Conservation (phyloP, 2,329 filamentous ascomycete genomes). For the Parascedosporium putredinis region DNA sequence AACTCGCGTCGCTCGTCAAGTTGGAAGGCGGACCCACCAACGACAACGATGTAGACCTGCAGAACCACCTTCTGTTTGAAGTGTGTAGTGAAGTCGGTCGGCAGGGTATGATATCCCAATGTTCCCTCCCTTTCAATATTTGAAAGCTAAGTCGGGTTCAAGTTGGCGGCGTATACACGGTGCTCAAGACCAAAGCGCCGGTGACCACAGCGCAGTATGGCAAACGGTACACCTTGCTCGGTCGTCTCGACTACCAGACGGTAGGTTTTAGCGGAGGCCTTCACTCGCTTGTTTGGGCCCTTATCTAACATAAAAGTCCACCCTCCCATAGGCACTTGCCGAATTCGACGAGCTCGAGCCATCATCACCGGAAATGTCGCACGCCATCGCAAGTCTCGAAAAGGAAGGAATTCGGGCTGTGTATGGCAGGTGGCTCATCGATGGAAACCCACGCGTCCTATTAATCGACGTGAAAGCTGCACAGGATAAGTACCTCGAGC, state of each 20-base stretch:
- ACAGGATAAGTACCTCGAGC: neutral
- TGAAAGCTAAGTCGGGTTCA: neutral
- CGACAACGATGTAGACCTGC: neutral
- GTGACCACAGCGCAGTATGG: neutral
- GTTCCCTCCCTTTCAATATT: neutral
- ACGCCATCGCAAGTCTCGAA: neutral
- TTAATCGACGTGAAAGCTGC: neutral
- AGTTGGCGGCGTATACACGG: neutral
- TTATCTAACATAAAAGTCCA: too few relatives aligned
- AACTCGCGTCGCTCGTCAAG: neutral
- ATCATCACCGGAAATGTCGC: neutral
- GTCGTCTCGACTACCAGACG: neutral
- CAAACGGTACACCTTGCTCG: neutral
- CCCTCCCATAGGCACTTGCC: neutral
- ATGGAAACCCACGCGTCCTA: neutral
- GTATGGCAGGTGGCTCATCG: neutral
- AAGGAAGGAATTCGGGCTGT: neutral
- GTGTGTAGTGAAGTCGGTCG: neutral
- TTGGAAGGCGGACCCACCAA: neutral
- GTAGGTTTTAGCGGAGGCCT: neutral
- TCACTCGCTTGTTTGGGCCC: too few relatives aligned
- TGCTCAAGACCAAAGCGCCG: neutral
- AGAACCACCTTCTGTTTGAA: neutral
- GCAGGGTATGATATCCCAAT: neutral
- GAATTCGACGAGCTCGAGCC: neutral